Evolutionary conservation across 129 eudicot genomes (phyloP), one percentile per base, ranked within the genome.

Genomic region (Glebionis coronaria): DNA sequence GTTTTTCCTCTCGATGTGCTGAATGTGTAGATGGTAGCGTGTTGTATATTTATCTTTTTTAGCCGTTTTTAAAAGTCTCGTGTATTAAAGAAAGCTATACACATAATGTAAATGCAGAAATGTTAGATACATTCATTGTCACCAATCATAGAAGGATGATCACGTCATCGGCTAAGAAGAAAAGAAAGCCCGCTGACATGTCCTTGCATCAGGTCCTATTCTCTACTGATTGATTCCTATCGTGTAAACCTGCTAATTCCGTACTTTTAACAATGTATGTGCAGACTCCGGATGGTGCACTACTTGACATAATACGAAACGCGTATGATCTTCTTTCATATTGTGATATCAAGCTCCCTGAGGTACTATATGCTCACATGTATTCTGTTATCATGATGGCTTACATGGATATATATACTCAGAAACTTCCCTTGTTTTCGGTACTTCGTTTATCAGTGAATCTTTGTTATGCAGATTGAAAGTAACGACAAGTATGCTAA

Each of bases 271-370:
- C 19, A 45, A 54, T 44, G 55, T 62, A 52, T 77, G 64, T 58
- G 67, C 67, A 70, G 99, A 93, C 99, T 82, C 99, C 99, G 61
- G 99, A 89, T 73, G 99, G 99, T 12, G 81, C 99, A 18, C 81
- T 93, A 76, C 79, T 93, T 85, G 99, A 93, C 77, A 86, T 85
- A 63, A 66, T 81, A 69, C 88, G 99, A 51, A 93, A 93, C 79
- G 91, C 95, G 8, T 93, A 86, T 78, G 99, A 93, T 84, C 77
- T 93, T 52, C 97, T 93, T 68, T 84, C 97, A 45, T 64, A 45
- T 18, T 93, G 95, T 79, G 84, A 85, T 42, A 82, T 93, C 66
- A 61, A 71, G 38, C 82, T 93, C 56, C 63, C n/a, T n/a, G n/a
- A n/a, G n/a, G n/a, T n/a, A n/a, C n/a, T n/a, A n/a, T n/a, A n/a